Percentiles rank a stretch among this genome's conserved stretches.
Evolutionary conservation across 306 rosid species (phyloP).

Genomic region (Glycine tomentella): DNA sequence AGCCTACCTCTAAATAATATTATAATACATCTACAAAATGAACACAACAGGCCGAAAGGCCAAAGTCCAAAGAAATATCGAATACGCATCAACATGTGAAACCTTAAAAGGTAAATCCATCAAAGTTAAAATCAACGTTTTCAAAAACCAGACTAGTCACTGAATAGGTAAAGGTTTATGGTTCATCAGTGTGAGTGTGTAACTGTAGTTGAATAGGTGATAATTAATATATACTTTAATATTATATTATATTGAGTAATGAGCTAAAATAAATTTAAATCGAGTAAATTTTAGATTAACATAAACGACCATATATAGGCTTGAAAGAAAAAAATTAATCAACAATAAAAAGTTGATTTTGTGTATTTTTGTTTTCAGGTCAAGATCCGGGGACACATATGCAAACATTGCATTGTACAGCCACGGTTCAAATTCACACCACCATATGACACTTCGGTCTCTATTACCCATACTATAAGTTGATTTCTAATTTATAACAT

Average conservation of each 20-base stretch:
- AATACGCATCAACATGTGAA: conserved; percentile 1
- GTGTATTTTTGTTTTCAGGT: neutral
- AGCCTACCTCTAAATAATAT: conserved; percentile 19
- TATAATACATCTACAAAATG: conserved; percentile 3
- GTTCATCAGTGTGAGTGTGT: neutral
- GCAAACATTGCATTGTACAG: no score
- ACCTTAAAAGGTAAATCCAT: conserved; percentile 35
- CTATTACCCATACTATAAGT: no score
- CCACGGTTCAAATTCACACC: no score
- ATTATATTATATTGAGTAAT: neutral
- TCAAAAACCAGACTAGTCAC: neutral
- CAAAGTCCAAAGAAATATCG: conserved; percentile 30
- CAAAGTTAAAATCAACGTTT: neutral
- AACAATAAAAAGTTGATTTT: neutral
- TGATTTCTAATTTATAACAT: neutral
- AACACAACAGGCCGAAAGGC: conserved; percentile 35
- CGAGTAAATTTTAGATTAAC: neutral
- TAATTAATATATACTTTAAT: conserved; percentile 1
- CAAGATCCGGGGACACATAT: neutral
- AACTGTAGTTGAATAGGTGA: neutral
- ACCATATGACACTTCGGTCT: no score
- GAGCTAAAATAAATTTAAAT: neutral
- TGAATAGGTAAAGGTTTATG: neutral
- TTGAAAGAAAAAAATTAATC: neutral
- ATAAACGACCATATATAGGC: conserved; percentile 13